Percentiles rank a stretch among this genome's conserved stretches.
These are phyloP conservation scores for Drechmeria coniospora DNA, from an alignment of 2,329 filamentous ascomycete genomes.

Conservation along the genomic window DNA sequence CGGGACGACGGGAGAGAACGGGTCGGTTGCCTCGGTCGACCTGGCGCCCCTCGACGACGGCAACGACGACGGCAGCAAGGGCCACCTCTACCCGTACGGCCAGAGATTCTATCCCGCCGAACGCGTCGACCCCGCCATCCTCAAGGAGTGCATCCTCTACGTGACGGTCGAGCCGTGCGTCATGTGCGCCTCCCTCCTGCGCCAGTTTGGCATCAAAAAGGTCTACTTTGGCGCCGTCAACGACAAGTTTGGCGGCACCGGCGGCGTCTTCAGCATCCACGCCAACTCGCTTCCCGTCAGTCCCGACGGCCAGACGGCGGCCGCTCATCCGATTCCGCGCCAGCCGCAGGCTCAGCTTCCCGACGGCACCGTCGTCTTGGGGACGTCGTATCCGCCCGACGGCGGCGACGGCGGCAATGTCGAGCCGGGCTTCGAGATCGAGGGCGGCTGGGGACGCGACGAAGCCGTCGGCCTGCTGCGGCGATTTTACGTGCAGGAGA, in stretches of 20 bases:
- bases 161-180: conserved; percentile 97
- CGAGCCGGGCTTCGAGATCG: conserved; percentile 65
- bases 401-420: conserved; percentile 49
- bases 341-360: conserved; percentile 20
- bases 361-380: conserved; percentile 20
- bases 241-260: conserved; percentile 92
- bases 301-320: conserved; percentile 21
- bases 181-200: conserved; percentile 90
- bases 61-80: conserved; percentile 37
- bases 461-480: conserved; percentile 86
- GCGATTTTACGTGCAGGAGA: conserved; percentile 96
- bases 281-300: conserved; percentile 34
- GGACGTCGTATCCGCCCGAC: conserved; percentile 20
- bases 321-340: conserved; percentile 21
- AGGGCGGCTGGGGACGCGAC: conserved; percentile 76
- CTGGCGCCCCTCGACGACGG: conserved; percentile 21
- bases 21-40: conserved; percentile 10
- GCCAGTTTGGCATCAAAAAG: conserved; percentile 73
- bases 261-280: conserved; percentile 82
- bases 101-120: conserved; percentile 39
- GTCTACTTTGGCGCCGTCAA: conserved; percentile 95
- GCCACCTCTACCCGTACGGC: conserved; percentile 45
- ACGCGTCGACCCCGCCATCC: conserved; percentile 49
- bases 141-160: conserved; percentile 65
- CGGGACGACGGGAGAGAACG: conserved; percentile 8